phyloP scores from a whole-genome alignment of 768 basidiomycete species.

The Pluteus cervinus region DNA sequence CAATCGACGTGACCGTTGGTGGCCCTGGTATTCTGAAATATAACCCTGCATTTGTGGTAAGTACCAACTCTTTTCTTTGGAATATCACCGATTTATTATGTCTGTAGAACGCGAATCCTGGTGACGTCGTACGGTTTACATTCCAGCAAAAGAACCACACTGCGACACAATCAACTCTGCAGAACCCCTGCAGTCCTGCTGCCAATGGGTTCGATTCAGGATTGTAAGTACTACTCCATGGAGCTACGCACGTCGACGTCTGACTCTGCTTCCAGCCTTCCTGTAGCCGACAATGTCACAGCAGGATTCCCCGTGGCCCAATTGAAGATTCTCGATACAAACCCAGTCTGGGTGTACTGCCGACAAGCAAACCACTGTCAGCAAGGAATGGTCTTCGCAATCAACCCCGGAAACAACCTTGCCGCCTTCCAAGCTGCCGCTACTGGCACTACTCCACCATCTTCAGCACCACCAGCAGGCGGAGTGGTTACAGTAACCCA shows the following conservation, averaged over 20 bases:
- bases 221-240: constrained; percentile 35
- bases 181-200: constrained; percentile 35
- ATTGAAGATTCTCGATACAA: constrained; percentile 31
- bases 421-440: constrained; percentile 51
- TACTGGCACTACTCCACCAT: constrained; percentile 21
- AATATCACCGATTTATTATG: background rate
- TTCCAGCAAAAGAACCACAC: constrained; percentile 58
- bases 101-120: constrained; percentile 35
- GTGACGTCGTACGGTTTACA: constrained; percentile 42
- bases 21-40: constrained; percentile 34
- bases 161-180: constrained; percentile 50
- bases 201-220: constrained; percentile 50
- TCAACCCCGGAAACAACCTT: constrained; percentile 54
- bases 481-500: constrained; percentile 22
- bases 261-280: constrained; percentile 26
- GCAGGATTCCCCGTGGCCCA: constrained; percentile 39
- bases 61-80: constrained; percentile 12
- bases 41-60: constrained; percentile 34
- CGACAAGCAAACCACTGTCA: constrained; percentile 49
- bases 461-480: constrained; percentile 16
- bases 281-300: constrained; percentile 36
- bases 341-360: constrained; percentile 58
- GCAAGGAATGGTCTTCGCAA: constrained; percentile 59
- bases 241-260: no score
- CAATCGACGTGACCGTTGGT: constrained; percentile 42